Percentiles rank a stretch among this genome's conserved stretches.
Conservation (phyloP, 768 basidiomycete species). For the Hygrophoropsis aurantiaca region DNA sequence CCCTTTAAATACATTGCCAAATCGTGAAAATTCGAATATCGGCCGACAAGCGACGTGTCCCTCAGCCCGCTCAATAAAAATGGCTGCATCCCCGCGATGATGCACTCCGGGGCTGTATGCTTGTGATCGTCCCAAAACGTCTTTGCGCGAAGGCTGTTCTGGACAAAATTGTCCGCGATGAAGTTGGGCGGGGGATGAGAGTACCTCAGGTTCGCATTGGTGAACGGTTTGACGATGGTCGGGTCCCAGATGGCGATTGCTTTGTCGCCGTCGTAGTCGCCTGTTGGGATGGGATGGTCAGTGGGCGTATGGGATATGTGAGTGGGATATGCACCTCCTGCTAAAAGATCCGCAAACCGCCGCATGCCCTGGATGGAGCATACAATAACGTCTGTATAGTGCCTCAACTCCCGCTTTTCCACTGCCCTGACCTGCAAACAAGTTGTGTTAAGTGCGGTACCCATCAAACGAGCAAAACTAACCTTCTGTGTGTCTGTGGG, state of each 20-base stretch:
- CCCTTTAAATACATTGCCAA: conserved; percentile 52
- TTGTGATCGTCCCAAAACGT: neutral
- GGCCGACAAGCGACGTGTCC: conserved; percentile 47
- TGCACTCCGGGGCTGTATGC: neutral
- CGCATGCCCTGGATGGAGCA: conserved; percentile 47
- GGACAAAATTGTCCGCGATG: conserved; percentile 33
- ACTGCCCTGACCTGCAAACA: conserved; percentile 55
- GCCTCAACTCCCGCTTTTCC: conserved; percentile 44
- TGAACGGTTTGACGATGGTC: conserved; percentile 52
- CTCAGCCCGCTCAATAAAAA: conserved; percentile 51
- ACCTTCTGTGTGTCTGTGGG: conserved; percentile 70
- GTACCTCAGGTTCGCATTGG: conserved; percentile 46
- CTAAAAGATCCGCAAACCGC: conserved; percentile 57
- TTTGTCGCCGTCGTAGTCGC: conserved; percentile 74
- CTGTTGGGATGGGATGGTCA: conserved; percentile 23
- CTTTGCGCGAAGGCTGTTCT: neutral
- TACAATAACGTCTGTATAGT: conserved; percentile 58
- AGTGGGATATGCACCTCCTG: too few relatives aligned
- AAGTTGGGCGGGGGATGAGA: conserved; percentile 50
- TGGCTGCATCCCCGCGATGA: conserved; percentile 41
- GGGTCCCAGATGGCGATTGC: conserved; percentile 59
- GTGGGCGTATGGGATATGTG: too few relatives aligned
- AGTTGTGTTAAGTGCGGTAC: neutral
- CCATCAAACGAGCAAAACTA: conserved; percentile 4
- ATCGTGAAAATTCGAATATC: conserved; percentile 58